Conservation (phyloP, 192 early-diverging fungal genomes). For the Backusella psychrophila region DNA sequence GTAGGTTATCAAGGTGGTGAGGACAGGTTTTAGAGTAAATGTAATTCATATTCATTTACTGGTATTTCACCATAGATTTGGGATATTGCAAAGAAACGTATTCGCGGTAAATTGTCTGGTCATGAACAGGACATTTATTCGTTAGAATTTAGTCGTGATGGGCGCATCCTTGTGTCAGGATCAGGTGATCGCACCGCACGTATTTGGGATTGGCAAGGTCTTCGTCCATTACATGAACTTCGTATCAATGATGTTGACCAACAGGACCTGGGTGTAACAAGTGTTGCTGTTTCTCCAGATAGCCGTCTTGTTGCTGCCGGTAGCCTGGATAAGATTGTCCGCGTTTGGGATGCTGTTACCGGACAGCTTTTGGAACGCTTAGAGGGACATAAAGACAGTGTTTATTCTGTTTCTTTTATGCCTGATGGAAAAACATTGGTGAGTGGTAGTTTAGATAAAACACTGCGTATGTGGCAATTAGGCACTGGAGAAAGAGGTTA, state of each 20-base stretch:
- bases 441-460: conserved; percentile 91
- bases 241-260: conserved; percentile 74
- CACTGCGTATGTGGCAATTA: conserved; percentile 92
- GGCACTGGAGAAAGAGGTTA: conserved; percentile 38
- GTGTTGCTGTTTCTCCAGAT: conserved; percentile 94
- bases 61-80: conserved; percentile 47
- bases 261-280: conserved; percentile 94
- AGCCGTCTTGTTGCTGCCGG: conserved; percentile 87
- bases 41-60: background rate
- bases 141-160: conserved; percentile 91
- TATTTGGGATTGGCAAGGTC: conserved; percentile 86
- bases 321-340: conserved; percentile 93
- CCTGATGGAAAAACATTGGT: conserved; percentile 91
- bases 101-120: conserved; percentile 73
- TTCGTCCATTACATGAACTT: conserved; percentile 70
- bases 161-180: conserved; percentile 85
- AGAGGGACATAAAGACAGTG: conserved; percentile 95
- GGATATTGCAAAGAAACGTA: conserved; percentile 66
- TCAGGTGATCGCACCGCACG: conserved; percentile 83
- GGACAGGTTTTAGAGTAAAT: background rate
- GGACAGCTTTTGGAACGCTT: conserved; percentile 85
- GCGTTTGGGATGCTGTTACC: conserved; percentile 87
- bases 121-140: conserved; percentile 98
- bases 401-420: conserved; percentile 95
- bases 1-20: conserved; percentile 34